Evolutionary conservation across 1,284 basidiomycete genomes (phyloP).

Genomic region (Tetrapyrgos nigripes): DNA sequence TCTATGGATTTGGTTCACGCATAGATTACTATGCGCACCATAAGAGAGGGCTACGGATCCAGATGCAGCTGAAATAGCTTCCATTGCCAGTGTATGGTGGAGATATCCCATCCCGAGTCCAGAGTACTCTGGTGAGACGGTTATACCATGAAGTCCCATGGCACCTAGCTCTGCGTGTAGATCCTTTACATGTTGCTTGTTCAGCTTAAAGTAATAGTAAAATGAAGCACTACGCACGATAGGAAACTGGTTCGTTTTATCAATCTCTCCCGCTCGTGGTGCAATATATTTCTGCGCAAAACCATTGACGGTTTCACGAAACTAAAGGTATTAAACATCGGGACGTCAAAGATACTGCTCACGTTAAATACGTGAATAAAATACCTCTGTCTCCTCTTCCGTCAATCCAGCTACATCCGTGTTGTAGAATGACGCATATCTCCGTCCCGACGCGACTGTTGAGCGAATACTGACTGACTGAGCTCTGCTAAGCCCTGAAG

Average conservation of each 20-base stretch:
- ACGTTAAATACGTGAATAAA: slow-evolving; percentile 24
- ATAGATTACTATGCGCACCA: slow-evolving; percentile 93
- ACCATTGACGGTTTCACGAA: slow-evolving; percentile 76
- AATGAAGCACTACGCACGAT: slow-evolving; percentile 52
- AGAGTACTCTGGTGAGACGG: slow-evolving; percentile 80
- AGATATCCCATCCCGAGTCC: slow-evolving; percentile 86
- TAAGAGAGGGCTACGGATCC: slow-evolving; percentile 93
- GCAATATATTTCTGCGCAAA: slow-evolving; percentile 85
- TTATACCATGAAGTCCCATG: slow-evolving; percentile 88
- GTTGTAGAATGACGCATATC: slow-evolving; percentile 74
- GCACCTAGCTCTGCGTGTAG: slow-evolving; percentile 89
- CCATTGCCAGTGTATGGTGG: slow-evolving; percentile 92
- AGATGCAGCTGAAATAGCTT: slow-evolving; percentile 88
- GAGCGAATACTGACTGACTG: neutral
- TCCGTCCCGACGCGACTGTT: slow-evolving; percentile 11
- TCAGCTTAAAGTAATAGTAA: slow-evolving; percentile 1
- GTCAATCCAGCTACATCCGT: slow-evolving; percentile 81
- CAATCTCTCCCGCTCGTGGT: slow-evolving; percentile 84
- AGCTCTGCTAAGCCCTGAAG: neutral
- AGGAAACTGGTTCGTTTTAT: slow-evolving; percentile 83
- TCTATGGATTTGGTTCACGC: slow-evolving; percentile 89
- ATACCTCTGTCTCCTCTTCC: slow-evolving; percentile 84
- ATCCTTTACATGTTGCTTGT: slow-evolving; percentile 63
- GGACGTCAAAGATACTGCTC: neutral
- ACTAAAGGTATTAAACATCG: slow-evolving; percentile 50